Base-by-base conservation (phyloP, 108 stramenopile species). In the Skeletonema menzelii region DNA sequence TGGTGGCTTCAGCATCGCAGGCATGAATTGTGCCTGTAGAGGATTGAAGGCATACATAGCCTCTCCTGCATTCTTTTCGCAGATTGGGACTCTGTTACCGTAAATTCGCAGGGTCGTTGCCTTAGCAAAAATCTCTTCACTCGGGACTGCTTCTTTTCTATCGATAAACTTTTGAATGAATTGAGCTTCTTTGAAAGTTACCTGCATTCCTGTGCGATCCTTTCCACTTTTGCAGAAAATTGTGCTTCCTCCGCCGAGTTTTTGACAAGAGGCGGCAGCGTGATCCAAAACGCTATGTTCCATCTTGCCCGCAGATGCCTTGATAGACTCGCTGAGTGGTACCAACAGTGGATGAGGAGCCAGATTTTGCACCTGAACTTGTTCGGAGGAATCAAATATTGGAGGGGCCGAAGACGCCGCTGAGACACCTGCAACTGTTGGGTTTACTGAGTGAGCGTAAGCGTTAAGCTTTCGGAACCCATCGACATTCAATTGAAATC, bases 141-240 rank as follows among this genome's bases (percentile, higher is more conserved):
- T 67, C 5, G 63, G 57, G 32, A 67, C 38, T 12, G 30, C 65
- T 42, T 59, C 59, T 40, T 64, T 80, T 61, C 53, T 71, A 6
- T 75, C 62, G 15, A 72, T 87, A 42, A 86, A 88, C 37, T 84
- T 75, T 17, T 77, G 70, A 10, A 89, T 70, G 67, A 91, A 92
- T 56, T 88, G 89, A 28, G 91, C 90, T 69, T 94, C 89, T 69
- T 95, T 92, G 70, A 89, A 91, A 17, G 93, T 95, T n/a, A 93
- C 88, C 56, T 92, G 92, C 97, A 97, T 97, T 20, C 91, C 92
- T 17, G 97, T 96, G 26, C 97, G 86, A 79, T 97, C 97, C 70
- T 97, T 97, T 26, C 94, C 97, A 62, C 86, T 88, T 69, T 97
- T 97, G 83, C 97, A 97, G 80, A 92, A 95, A 4, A 92, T 87